phyloP scores from a whole-genome alignment of 441 rosid genomes.

The Melastoma candidum region DNA sequence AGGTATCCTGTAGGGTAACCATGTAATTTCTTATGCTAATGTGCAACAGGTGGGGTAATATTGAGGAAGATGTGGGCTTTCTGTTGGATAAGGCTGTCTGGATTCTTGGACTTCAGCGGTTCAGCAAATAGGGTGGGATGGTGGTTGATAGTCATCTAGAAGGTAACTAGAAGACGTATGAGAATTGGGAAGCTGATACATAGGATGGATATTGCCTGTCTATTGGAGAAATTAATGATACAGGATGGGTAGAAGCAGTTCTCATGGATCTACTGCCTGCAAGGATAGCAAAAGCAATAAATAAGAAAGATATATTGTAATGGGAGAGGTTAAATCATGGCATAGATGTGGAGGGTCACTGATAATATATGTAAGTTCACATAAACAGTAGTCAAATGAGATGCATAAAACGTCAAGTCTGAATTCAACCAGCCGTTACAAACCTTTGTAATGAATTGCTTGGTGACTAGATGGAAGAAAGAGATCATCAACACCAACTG shows the following conservation, averaged over 20 bases:
- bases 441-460: slow-evolving; percentile 46
- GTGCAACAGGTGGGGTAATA: slow-evolving; percentile 11
- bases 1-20: slow-evolving; percentile 10
- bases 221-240: slow-evolving; percentile 33
- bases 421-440: slow-evolving; percentile 5
- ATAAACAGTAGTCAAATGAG: not conserved
- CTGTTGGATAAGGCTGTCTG: not conserved
- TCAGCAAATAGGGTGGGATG: slow-evolving; percentile 35
- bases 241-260: slow-evolving; percentile 31
- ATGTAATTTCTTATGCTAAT: slow-evolving; percentile 1
- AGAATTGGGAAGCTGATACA: slow-evolving; percentile 37
- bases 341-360: slow-evolving; percentile 8
- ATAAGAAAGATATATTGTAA: slow-evolving; percentile 9
- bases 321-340: no score
- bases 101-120: slow-evolving; percentile 33
- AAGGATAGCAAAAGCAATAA: slow-evolving; percentile 3
- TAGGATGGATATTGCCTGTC: slow-evolving; percentile 27
- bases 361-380: not conserved
- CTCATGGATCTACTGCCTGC: slow-evolving; percentile 54
- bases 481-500: slow-evolving; percentile 54
- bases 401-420: slow-evolving; percentile 8
- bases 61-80: not conserved
- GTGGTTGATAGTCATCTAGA: slow-evolving; percentile 43
- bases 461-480: slow-evolving; percentile 35
- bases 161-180: slow-evolving; percentile 34